A percentile compares a stretch with the other conserved stretches of the same genome.
Conservation (phyloP, 345 rosid genomes). For the Microthlaspi erraticum region DNA sequence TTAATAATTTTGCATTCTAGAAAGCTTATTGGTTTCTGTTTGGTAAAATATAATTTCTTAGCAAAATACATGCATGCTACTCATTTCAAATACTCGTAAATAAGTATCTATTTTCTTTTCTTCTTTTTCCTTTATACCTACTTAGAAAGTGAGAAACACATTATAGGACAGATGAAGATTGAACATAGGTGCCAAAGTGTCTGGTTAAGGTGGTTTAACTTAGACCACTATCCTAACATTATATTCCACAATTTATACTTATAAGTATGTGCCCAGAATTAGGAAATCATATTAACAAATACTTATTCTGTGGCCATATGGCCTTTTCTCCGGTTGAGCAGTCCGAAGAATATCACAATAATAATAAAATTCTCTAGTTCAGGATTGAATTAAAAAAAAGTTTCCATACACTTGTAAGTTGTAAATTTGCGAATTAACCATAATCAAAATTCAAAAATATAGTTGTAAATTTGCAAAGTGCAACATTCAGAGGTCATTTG, state of each 20-base stretch:
- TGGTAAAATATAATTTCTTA: background rate
- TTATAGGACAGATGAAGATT: conserved; percentile 12
- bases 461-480: background rate
- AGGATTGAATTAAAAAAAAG: background rate
- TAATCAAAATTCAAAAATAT: background rate
- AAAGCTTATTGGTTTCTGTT: background rate
- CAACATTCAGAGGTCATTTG: background rate
- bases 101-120: background rate
- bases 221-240: conserved; percentile 32
- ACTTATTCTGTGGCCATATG: background rate
- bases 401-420: background rate
- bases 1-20: background rate
- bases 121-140: background rate
- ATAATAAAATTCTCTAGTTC: background rate
- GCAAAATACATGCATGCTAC: background rate
- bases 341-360: background rate
- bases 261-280: conserved; percentile 3
- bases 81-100: conserved; percentile 11
- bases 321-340: background rate
- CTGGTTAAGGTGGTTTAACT: conserved; percentile 42
- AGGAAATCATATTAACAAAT: background rate
- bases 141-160: conserved; percentile 8
- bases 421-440: background rate
- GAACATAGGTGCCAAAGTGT: conserved; percentile 39
- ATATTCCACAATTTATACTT: conserved; percentile 31